Percentiles rank a stretch among this genome's conserved stretches.
These are phyloP conservation scores for Diutina neorugosa DNA, from an alignment of 1,139 yeast genomes.

Conservation along the genomic window DNA sequence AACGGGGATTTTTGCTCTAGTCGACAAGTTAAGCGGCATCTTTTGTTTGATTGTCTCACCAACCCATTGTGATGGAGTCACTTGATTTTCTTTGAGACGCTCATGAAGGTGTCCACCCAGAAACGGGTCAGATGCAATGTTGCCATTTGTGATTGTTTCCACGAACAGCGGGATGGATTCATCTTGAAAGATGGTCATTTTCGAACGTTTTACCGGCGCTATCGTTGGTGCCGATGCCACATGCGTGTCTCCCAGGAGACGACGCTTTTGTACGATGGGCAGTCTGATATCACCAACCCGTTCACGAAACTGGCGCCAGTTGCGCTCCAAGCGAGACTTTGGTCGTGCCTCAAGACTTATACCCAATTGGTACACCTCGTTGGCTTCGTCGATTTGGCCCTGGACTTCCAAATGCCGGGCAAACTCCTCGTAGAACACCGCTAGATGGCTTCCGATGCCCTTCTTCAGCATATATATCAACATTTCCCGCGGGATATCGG, in stretches of 20 bases:
- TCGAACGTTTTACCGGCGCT: background rate
- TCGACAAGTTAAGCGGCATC: conserved; percentile 5
- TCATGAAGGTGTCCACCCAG: conserved; percentile 12
- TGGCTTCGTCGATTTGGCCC: conserved; percentile 46
- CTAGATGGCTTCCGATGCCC: conserved; percentile 55
- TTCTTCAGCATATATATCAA: conserved; percentile 65
- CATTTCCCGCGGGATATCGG: conserved; percentile 62
- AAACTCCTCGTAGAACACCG: conserved; percentile 73
- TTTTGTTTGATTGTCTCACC: conserved; percentile 46
- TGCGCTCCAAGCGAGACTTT: conserved; percentile 33
- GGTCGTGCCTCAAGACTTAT: conserved; percentile 56
- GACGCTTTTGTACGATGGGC: background rate
- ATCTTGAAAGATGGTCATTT: conserved; percentile 17
- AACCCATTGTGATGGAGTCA: conserved; percentile 50
- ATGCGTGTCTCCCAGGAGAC: background rate
- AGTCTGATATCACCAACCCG: conserved; percentile 4
- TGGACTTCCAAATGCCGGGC: conserved; percentile 51
- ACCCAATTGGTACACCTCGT: conserved; percentile 52
- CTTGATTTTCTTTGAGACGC: conserved; percentile 44
- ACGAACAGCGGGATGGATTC: conserved; percentile 9
- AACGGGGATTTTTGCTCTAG: background rate
- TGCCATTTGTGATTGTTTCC: background rate
- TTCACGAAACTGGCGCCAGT: conserved; percentile 34
- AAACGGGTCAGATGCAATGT: conserved; percentile 33
- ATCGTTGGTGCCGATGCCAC: background rate